phyloP scores from a whole-genome alignment of 2,329 filamentous ascomycete species.

The Colletotrichum cordylinicola region DNA sequence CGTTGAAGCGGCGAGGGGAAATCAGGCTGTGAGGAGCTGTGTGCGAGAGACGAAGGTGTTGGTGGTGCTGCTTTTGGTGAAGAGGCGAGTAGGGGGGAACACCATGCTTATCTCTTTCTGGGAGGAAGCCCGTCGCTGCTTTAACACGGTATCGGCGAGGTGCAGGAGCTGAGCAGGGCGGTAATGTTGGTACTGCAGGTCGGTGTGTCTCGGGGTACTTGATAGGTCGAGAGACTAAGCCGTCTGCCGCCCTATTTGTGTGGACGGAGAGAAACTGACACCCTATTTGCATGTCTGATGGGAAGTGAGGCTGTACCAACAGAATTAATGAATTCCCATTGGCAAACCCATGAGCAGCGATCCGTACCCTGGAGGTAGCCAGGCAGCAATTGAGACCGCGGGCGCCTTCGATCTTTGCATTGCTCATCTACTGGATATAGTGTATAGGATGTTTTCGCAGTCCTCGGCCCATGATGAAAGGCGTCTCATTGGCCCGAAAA shows the following conservation, averaged over 20 bases:
- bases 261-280: background rate
- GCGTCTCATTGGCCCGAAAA: background rate
- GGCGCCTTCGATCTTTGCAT: background rate
- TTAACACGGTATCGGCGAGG: background rate
- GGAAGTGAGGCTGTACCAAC: background rate
- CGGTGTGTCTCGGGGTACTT: background rate
- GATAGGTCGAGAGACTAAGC: slow-evolving; percentile 20
- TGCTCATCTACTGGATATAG: background rate
- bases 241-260: slow-evolving; percentile 21
- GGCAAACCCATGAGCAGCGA: background rate
- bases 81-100: no score
- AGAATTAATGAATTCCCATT: background rate
- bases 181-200: background rate
- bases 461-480: background rate
- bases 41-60: background rate
- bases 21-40: background rate
- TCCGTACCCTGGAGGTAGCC: rapidly evolving
- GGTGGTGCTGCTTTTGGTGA: background rate
- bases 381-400: background rate
- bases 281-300: background rate
- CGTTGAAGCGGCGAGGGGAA: slow-evolving; percentile 25
- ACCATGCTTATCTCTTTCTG: background rate
- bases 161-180: background rate
- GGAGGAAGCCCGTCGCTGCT: background rate
- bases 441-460: background rate